phyloP scores from a whole-genome alignment of 2,329 filamentous ascomycete species.

The Neofusicoccum cordaticola region DNA sequence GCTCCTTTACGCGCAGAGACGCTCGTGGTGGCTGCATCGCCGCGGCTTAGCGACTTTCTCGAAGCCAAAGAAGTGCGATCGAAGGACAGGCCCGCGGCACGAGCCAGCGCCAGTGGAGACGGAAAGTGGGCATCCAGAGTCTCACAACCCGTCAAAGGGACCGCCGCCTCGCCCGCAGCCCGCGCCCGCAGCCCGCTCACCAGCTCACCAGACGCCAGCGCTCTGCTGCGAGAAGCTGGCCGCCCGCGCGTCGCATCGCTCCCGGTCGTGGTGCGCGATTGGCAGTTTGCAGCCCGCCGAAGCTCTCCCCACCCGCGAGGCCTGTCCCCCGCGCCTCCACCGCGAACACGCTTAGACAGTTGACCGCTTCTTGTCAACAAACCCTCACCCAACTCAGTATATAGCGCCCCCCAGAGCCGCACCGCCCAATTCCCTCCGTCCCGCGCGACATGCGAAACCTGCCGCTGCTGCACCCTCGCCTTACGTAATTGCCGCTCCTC shows the following conservation, averaged over 20 bases:
- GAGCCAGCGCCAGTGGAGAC: conserved; percentile 5
- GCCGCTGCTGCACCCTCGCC: background rate
- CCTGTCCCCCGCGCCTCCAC: conserved; percentile 11
- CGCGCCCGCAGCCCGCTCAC: background rate
- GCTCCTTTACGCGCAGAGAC: background rate
- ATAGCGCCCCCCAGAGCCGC: conserved; percentile 14
- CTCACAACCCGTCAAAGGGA: conserved; percentile 1
- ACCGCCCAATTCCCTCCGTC: conserved; percentile 6
- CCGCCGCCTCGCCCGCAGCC: background rate
- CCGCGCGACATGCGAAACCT: background rate
- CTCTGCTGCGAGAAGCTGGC: background rate
- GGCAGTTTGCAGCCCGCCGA: conserved; percentile 1
- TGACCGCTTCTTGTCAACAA: conserved; percentile 19
- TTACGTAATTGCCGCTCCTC: conserved; percentile 16
- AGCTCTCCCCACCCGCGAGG: conserved; percentile 8
- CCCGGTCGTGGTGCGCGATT: background rate
- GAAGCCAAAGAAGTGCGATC: background rate
- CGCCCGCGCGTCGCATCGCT: background rate
- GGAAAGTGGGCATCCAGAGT: conserved; percentile 2
- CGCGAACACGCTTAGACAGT: conserved; percentile 9
- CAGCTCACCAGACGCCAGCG: background rate
- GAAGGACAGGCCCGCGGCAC: background rate
- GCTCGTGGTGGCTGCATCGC: conserved; percentile 3
- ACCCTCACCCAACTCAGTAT: conserved; percentile 9
- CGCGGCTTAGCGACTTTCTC: background rate